phyloP scores from a whole-genome alignment of 768 basidiomycete genomes.

The Suillus subalutaceus region DNA sequence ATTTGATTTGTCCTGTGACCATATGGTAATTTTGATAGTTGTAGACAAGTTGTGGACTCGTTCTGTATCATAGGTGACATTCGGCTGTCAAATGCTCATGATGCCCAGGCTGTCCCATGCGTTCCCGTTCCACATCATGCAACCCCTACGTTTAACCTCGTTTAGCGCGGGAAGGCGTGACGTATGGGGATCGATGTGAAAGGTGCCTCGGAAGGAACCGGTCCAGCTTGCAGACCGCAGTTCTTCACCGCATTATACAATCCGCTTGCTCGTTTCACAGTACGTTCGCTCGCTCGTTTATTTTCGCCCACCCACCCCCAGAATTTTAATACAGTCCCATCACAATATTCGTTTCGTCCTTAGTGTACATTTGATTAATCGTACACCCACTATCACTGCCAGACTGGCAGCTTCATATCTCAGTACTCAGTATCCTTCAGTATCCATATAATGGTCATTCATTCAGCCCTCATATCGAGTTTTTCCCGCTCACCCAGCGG shows the following conservation, averaged over 20 bases:
- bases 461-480: background rate
- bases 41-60: background rate
- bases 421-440: no score
- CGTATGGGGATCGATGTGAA: background rate
- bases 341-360: no score
- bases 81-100: background rate
- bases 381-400: no score
- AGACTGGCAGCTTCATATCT: no score
- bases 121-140: background rate
- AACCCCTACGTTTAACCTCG: background rate
- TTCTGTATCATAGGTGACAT: background rate
- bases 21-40: constrained; percentile 1
- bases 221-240: no score
- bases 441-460: background rate
- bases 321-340: no score
- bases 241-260: no score
- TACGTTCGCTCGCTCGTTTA: no score
- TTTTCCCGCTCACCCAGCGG: background rate
- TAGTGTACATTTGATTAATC: no score
- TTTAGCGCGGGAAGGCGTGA: background rate
- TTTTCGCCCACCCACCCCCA: no score
- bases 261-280: no score
- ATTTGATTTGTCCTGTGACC: background rate
- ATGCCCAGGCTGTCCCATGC: background rate
- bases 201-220: no score